phyloP scores from a whole-genome alignment of 345 rosid species.

The Acer campestre region DNA sequence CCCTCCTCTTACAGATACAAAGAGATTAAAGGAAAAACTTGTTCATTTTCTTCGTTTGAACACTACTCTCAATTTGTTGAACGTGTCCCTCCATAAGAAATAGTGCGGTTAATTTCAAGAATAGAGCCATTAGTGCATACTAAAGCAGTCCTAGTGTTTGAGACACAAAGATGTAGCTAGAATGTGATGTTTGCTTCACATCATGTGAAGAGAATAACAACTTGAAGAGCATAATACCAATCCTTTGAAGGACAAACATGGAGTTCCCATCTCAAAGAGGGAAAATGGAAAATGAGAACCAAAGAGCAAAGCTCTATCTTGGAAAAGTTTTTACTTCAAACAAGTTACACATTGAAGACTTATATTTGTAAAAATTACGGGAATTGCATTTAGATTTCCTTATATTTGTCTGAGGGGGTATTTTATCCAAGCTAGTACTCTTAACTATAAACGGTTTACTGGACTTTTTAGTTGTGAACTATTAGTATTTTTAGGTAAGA shows the following conservation, averaged over 20 bases:
- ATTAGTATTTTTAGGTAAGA: not conserved
- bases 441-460: not conserved
- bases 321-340: not conserved
- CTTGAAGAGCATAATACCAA: not conserved
- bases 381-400: not conserved
- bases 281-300: not conserved
- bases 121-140: not conserved
- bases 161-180: not conserved
- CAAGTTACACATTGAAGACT: not conserved
- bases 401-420: not conserved
- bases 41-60: constrained; percentile 15
- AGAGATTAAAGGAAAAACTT: not conserved
- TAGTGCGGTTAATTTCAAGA: not conserved
- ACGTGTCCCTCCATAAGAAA: not conserved
- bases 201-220: not conserved
- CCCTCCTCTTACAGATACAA: constrained; percentile 10
- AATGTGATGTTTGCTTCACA: not conserved
- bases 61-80: not conserved
- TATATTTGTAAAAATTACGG: not conserved
- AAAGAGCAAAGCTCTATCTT: not conserved
- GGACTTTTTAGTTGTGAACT: not conserved
- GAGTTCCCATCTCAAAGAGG: not conserved
- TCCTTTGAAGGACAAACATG: not conserved
- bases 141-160: not conserved
- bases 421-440: not conserved